A percentile compares a stretch with the other conserved stretches of the same genome.
Conservation (phyloP, 2,329 filamentous ascomycete genomes). For the Aspergillus sp. region DNA sequence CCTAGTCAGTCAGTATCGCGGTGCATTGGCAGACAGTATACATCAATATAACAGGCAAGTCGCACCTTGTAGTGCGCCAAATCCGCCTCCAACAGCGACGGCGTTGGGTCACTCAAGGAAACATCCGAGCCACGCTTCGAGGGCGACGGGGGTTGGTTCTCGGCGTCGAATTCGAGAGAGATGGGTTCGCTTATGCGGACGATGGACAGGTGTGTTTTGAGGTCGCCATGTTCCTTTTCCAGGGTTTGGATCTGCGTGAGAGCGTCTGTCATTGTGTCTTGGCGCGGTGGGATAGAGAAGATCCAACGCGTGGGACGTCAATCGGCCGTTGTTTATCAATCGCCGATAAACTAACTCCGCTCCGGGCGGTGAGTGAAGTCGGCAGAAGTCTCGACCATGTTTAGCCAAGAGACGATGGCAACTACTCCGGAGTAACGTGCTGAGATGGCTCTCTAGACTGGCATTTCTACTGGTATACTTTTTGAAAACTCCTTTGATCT, state of each 20-base stretch:
- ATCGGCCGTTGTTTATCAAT: no score
- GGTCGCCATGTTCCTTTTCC: conserved; percentile 40
- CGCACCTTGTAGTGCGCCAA: conserved; percentile 71
- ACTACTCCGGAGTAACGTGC: no score
- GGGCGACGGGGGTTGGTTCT: conserved; percentile 20
- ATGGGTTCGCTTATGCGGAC: conserved; percentile 70
- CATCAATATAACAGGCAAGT: background rate
- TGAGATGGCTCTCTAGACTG: no score
- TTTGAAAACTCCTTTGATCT: background rate
- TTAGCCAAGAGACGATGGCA: no score
- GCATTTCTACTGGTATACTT: no score
- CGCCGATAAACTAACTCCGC: conserved; percentile 1
- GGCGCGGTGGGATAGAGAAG: no score
- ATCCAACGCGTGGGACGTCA: no score
- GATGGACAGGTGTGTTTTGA: conserved; percentile 52
- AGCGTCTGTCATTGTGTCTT: conserved; percentile 7
- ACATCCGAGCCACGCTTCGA: conserved; percentile 62
- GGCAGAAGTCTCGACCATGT: no score
- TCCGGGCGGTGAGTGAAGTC: conserved; percentile 8
- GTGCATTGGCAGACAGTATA: no score
- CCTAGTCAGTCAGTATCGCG: conserved; percentile 34
- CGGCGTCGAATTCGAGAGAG: conserved; percentile 36
- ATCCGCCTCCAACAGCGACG: conserved; percentile 72
- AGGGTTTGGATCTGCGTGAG: conserved; percentile 41
- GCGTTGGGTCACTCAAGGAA: conserved; percentile 62